Evolutionary conservation across 305 asterid species (phyloP), one percentile per base, ranked within the genome.

Genomic region (Rubia occidens): DNA sequence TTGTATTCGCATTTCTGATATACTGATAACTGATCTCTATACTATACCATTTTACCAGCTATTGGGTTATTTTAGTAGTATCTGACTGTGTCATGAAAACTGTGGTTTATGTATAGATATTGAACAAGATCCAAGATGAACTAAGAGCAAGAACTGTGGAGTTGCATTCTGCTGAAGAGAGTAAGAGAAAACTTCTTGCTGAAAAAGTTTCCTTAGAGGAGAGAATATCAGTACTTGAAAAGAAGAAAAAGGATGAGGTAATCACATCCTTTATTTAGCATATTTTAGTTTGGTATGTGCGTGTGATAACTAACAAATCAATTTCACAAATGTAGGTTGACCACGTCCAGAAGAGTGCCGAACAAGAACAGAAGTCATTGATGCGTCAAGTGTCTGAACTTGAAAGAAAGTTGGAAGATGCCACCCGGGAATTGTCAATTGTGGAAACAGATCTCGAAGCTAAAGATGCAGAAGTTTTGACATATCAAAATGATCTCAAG

Each of bases 81-180:
- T 61, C 7, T 72, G 59, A 26, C 32, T 2, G 29, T 10, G 24
- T 21, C 24, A 69, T 68, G 7, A 17, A 42, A 18, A 20, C 21
- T 43, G 11, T 63, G 26, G 24, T 21, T 32, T 72, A 21, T 63
- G 10, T 59, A 67, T 71, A 94, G 99, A 91, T 88, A 68, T 77
- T 94, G 80, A 78, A 62, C 66, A 91, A 86, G 82, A 82, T 83
- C 72, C 96, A 84, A 83, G 96, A 91, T 60, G 96, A 94, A 66
- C 71, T 94, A 68, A 94, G 86, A 82, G 82, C 87, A 53, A 82
- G 87, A 59, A 83, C 65, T 70, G 70, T 85, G 32, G 93, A 89
- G 82, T 81, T 89, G 87, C 96, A 75, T 66, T 71, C 77, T 15
- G 82, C 79, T 53, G 96, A 87, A 80, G 99, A 91, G 79, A 77